These are phyloP conservation scores for Zasmidium cellare DNA, from an alignment of 2,329 filamentous ascomycete genomes.

Conservation along the genomic window DNA sequence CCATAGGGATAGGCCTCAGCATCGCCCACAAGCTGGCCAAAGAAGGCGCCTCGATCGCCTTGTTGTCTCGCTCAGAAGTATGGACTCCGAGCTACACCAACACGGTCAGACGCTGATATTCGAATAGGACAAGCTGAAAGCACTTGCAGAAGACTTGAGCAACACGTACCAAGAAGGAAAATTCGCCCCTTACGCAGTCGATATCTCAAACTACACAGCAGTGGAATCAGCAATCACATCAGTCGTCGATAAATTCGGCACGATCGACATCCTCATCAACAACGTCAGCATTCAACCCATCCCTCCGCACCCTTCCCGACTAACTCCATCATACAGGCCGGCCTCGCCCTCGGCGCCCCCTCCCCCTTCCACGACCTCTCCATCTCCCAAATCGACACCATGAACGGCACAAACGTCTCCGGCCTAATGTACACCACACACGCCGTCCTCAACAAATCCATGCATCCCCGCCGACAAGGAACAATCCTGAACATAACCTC, in stretches of 20 bases:
- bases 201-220: slow-evolving; percentile 34
- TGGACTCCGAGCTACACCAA: too few species aligned
- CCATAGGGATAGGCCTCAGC: slow-evolving; percentile 43
- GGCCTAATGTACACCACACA: slow-evolving; percentile 50
- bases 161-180: slow-evolving; percentile 9
- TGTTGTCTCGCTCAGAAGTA: slow-evolving; percentile 44
- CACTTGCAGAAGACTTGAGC: slow-evolving; percentile 22
- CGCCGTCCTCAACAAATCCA: slow-evolving; percentile 45
- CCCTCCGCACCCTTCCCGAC: too few species aligned
- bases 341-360: slow-evolving; percentile 50
- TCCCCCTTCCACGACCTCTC: slow-evolving; percentile 43
- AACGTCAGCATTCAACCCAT: too few species aligned
- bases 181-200: slow-evolving; percentile 32
- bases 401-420: slow-evolving; percentile 49
- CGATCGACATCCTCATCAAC: slow-evolving; percentile 50
- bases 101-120: too few species aligned
- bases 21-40: slow-evolving; percentile 43
- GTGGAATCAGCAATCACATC: slow-evolving; percentile 35
- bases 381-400: slow-evolving; percentile 44
- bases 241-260: slow-evolving; percentile 28
- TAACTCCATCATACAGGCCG: too few species aligned
- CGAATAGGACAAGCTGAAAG: slow-evolving; percentile 29
- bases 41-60: slow-evolving; percentile 43
- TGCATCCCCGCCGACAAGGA: slow-evolving; percentile 37
- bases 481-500: slow-evolving; percentile 54